Percentiles rank a stretch among this genome's conserved stretches.
Conservation (phyloP, 345 rosid species). For the Salix dunnii region DNA sequence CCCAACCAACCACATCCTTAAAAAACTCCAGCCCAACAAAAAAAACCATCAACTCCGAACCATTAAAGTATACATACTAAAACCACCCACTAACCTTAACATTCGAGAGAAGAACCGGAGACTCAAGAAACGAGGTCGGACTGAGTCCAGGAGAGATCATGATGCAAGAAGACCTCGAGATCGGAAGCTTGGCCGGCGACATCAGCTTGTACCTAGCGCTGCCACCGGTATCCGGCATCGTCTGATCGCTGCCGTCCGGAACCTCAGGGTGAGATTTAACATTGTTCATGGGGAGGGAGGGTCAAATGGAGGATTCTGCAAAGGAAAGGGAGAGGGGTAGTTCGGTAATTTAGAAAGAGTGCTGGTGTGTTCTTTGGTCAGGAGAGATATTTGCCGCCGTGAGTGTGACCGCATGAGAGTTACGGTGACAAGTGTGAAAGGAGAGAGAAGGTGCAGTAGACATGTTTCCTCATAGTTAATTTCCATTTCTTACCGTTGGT, state of each 20-base stretch:
- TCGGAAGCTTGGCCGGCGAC: slow-evolving; percentile 99
- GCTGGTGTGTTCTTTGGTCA: background rate
- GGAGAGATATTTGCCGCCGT: background rate
- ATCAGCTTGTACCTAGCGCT: slow-evolving; percentile 83
- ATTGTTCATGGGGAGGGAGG: slow-evolving; percentile 8
- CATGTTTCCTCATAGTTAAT: too few species aligned
- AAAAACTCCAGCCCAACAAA: slow-evolving; percentile 9
- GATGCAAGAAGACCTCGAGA: slow-evolving; percentile 75
- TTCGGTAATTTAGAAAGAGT: background rate
- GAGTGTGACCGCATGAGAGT: background rate
- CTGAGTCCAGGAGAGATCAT: slow-evolving; percentile 84
- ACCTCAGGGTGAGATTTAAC: slow-evolving; percentile 5
- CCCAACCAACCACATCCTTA: slow-evolving; percentile 31
- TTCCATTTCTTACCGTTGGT: background rate
- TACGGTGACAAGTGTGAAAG: background rate
- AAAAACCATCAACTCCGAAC: slow-evolving; percentile 1
- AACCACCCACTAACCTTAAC: slow-evolving; percentile 52
- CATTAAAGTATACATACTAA: background rate
- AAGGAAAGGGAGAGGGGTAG: slow-evolving; percentile 8
- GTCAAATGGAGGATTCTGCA: slow-evolving; percentile 10
- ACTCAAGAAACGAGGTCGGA: slow-evolving; percentile 89
- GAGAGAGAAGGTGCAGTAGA: too few species aligned
- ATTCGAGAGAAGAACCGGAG: slow-evolving; percentile 90
- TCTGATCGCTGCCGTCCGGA: background rate
- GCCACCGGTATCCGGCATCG: background rate